Conservation (phyloP, 2,329 filamentous ascomycete genomes). For the Verticillium zaregamsianum region DNA sequence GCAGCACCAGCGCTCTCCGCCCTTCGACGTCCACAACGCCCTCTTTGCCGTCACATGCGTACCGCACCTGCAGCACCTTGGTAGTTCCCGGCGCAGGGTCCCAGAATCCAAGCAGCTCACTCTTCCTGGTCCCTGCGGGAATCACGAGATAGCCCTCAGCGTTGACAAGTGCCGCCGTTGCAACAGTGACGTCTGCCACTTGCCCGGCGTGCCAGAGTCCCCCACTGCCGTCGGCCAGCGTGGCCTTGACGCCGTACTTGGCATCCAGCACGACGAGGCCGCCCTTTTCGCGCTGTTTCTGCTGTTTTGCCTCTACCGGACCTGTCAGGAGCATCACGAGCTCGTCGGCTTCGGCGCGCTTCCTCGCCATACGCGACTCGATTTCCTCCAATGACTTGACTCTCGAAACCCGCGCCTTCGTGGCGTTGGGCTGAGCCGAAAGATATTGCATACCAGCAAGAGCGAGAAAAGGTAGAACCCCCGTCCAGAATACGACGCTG, state of each 20-base stretch:
- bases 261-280: constrained; percentile 45
- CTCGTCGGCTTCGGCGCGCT: constrained; percentile 40
- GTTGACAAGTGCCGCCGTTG: constrained; percentile 40
- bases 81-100: constrained; percentile 39
- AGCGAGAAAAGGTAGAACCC: constrained; percentile 33
- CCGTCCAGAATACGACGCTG: constrained; percentile 30
- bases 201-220: constrained; percentile 30
- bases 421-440: constrained; percentile 9
- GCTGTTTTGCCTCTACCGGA: constrained; percentile 33
- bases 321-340: constrained; percentile 36
- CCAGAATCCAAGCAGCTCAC: constrained; percentile 45
- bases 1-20: constrained; percentile 25
- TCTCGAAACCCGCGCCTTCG: neutral
- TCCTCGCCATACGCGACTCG: constrained; percentile 23
- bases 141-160: constrained; percentile 29
- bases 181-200: constrained; percentile 45
- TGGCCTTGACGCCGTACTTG: constrained; percentile 36
- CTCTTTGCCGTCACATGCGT: constrained; percentile 33
- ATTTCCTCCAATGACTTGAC: constrained; percentile 7
- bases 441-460: constrained; percentile 32
- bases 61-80: constrained; percentile 43
- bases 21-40: constrained; percentile 29
- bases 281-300: constrained; percentile 26
- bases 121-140: constrained; percentile 36
- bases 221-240: constrained; percentile 17